Base-by-base conservation (phyloP, 2,329 filamentous ascomycete genomes). In the Chaetoscypha palmicola region DNA sequence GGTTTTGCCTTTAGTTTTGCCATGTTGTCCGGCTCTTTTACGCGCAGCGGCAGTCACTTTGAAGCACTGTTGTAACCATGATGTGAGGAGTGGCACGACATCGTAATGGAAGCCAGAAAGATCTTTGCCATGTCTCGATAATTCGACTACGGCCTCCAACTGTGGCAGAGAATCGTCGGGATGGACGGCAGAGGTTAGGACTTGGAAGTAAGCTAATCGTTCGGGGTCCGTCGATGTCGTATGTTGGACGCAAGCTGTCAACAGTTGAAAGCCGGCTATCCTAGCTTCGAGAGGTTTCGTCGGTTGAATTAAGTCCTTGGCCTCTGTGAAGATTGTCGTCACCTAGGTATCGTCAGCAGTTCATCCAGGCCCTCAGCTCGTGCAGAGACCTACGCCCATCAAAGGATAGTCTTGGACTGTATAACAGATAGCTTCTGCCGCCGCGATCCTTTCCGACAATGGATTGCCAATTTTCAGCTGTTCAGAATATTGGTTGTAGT, bases 51-150 rank as follows among this genome's bases (percentile, higher is more conserved):
- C 71, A 12, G 76, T 71, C 19, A 72, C 66, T 21, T 68, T 66
- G 59, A 80, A 85, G 19, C 68, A 68, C 17, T 70, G 66, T 38
- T 69, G 67, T 12, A 85, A 68, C 80, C 81, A 84, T 30, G 58
- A 64, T 3, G 74, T 80, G 30, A 85, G 61, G 7, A 84, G 62
- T 1, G 79, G 78, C 32, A 83, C 70, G 5, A 82, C 68, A 21
- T 82, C 76, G 59, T 83, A 83, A 52, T 83, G 78, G 53, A 85
- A 84, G 0, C 81, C 80, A 5, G 77, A 70, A 7, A 85, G 64
- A 48, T 79, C 70, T 38, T 78, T 78, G 19, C 79, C 81, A 43
- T 73, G 68, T 30, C 72, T 74, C 2, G 79, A 80, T 43, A 85
- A 65, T 42, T 81, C 75, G 22, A 76, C 69, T 16, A 85, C 67